These are phyloP conservation scores for Yarrowia divulgata DNA, from an alignment of 805 yeast species.

Conservation along the genomic window DNA sequence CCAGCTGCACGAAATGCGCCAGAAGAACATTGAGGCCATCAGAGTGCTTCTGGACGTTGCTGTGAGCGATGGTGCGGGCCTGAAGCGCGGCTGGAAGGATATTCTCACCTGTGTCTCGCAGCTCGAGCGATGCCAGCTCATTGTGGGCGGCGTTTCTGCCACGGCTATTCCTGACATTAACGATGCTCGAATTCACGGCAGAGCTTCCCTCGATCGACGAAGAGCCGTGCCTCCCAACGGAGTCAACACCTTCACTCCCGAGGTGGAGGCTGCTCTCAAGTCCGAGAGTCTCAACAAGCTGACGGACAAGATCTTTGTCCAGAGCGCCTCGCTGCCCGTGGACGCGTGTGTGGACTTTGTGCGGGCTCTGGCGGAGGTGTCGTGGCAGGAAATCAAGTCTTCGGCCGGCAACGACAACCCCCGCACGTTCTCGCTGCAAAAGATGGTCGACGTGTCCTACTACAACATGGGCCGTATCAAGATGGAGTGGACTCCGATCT, in stretches of 20 bases:
- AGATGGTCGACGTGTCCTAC: conserved; percentile 96
- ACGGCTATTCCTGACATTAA: conserved; percentile 85
- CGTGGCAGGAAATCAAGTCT: conserved; percentile 88
- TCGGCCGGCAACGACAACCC: conserved; percentile 84
- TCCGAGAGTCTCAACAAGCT: conserved; percentile 54
- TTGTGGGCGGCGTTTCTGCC: conserved; percentile 86
- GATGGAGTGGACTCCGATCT: conserved; percentile 93
- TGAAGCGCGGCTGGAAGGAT: conserved; percentile 83
- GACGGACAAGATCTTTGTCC: conserved; percentile 86
- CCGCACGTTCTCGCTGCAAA: conserved; percentile 89
- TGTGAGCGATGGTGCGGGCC: conserved; percentile 74
- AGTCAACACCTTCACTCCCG: conserved; percentile 42
- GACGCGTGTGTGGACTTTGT: conserved; percentile 88
- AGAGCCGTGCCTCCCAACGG: conserved; percentile 41
- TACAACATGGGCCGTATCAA: conserved; percentile 96
- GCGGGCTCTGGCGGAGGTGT: conserved; percentile 82
- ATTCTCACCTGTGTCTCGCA: conserved; percentile 84
- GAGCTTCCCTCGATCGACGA: conserved; percentile 25
- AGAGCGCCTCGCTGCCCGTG: conserved; percentile 79
- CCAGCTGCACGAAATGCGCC: conserved; percentile 76
- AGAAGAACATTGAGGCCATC: conserved; percentile 83
- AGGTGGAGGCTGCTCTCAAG: conserved; percentile 49
- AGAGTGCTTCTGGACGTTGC: conserved; percentile 77
- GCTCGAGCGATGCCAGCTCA: conserved; percentile 85
- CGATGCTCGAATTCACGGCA: conserved; percentile 62